A percentile compares a stretch with the other conserved stretches of the same genome.
These are phyloP conservation scores for Kwoniella dejecticola DNA, from an alignment of 768 basidiomycete genomes.

Conservation along the genomic window DNA sequence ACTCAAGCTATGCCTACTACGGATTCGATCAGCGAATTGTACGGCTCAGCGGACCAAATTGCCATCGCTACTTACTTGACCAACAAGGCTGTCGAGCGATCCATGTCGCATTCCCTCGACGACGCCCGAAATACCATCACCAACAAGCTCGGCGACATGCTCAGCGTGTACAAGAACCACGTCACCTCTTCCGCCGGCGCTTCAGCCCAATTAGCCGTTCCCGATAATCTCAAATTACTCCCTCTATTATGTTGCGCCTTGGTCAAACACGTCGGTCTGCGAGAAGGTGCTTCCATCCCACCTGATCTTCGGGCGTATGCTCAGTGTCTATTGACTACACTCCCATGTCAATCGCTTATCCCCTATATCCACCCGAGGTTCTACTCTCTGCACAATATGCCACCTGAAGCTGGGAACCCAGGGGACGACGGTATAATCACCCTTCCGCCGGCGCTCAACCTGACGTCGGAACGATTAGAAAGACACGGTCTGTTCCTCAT, in stretches of 20 bases:
- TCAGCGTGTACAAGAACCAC: constrained; percentile 87
- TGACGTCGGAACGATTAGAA: constrained; percentile 92
- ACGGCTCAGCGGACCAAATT: constrained; percentile 85
- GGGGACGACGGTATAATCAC: constrained; percentile 79
- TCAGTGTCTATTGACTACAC: constrained; percentile 82
- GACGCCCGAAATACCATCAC: constrained; percentile 82
- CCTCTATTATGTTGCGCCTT: constrained; percentile 86
- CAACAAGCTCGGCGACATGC: constrained; percentile 79
- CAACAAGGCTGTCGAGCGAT: constrained; percentile 89
- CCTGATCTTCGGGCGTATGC: constrained; percentile 95
- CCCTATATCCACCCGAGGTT: constrained; percentile 94
- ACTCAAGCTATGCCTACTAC: constrained; percentile 87
- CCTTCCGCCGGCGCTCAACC: constrained; percentile 81
- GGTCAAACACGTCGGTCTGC: constrained; percentile 91
- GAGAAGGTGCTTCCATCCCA: constrained; percentile 95
- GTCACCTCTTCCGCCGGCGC: constrained; percentile 89
- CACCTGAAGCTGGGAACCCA: constrained; percentile 78
- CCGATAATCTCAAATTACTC: constrained; percentile 92
- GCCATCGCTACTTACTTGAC: constrained; percentile 80
- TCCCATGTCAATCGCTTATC: constrained; percentile 86
- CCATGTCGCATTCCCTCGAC: constrained; percentile 80
- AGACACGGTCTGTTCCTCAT: constrained; percentile 94
- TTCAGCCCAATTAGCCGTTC: constrained; percentile 86
- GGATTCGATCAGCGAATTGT: constrained; percentile 81
- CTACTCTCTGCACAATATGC: constrained; percentile 95